phyloP scores from a whole-genome alignment of 2,329 filamentous ascomycete genomes.

The Cryphonectria carpinicola region DNA sequence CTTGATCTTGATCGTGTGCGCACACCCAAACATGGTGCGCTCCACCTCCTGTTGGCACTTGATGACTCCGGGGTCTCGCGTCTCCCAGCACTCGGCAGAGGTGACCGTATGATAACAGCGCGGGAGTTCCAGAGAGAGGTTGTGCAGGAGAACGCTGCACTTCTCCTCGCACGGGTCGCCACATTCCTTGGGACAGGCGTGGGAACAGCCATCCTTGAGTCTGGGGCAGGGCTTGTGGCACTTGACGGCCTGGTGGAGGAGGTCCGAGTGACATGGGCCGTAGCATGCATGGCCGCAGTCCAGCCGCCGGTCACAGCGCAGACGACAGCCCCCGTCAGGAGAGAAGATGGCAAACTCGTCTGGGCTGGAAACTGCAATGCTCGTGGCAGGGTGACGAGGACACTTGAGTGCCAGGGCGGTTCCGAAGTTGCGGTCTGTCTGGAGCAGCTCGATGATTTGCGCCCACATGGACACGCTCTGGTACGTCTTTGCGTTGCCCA shows the following conservation, averaged over 20 bases:
- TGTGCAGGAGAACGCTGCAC: constrained; percentile 41
- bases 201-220: constrained; percentile 46
- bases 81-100: constrained; percentile 43
- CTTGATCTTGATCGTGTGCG: constrained; percentile 52
- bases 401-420: constrained; percentile 58
- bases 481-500: constrained; percentile 67
- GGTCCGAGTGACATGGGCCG: constrained; percentile 51
- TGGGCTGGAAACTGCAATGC: constrained; percentile 48
- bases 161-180: constrained; percentile 46
- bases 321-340: constrained; percentile 66
- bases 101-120: constrained; percentile 47
- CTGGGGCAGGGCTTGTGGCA: constrained; percentile 52
- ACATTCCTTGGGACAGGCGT: constrained; percentile 48
- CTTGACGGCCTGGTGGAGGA: constrained; percentile 50
- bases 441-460: constrained; percentile 58
- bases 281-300: constrained; percentile 53
- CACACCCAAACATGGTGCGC: constrained; percentile 57
- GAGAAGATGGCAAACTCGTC: constrained; percentile 53
- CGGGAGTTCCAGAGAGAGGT: constrained; percentile 35
- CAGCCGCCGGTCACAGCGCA: constrained; percentile 53
- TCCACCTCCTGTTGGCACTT: constrained; percentile 52
- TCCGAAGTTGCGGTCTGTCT: constrained; percentile 51
- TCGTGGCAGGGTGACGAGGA: constrained; percentile 59
- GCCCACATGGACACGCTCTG: constrained; percentile 65
- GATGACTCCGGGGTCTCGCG: constrained; percentile 50